Evolutionary conservation across 768 basidiomycete genomes (phyloP).

Genomic region (Psilocybe cyanescens): DNA sequence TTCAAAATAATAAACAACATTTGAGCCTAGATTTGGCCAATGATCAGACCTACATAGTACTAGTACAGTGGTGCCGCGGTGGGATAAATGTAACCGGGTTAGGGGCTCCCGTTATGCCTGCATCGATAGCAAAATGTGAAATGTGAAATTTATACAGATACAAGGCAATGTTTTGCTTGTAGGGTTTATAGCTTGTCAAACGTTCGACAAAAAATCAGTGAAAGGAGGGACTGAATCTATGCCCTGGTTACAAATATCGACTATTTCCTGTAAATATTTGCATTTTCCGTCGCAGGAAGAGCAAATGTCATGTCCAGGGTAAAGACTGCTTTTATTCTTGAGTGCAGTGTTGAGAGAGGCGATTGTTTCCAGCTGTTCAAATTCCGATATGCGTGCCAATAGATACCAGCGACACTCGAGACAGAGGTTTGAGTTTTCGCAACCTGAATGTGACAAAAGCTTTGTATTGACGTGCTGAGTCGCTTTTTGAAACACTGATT

Average conservation of each 20-base stretch:
- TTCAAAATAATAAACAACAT: too few species aligned
- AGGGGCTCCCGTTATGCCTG: too few species aligned
- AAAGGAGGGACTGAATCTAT: not conserved
- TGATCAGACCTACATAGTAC: too few species aligned
- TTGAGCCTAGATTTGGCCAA: too few species aligned
- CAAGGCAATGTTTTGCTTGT: too few species aligned
- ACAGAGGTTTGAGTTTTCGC: not conserved
- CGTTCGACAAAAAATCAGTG: not conserved
- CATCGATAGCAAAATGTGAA: too few species aligned
- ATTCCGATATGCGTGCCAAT: not conserved
- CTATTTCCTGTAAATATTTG: not conserved
- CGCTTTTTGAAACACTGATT: not conserved
- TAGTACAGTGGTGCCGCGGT: too few species aligned
- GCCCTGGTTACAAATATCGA: not conserved
- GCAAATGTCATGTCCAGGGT: not conserved
- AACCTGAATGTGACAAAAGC: not conserved
- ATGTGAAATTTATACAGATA: too few species aligned
- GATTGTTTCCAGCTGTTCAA: not conserved
- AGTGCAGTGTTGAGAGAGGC: not conserved
- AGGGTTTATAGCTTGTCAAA: too few species aligned
- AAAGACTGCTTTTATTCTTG: not conserved
- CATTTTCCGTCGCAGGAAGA: not conserved
- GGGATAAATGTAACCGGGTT: too few species aligned
- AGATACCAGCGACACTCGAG: not conserved
- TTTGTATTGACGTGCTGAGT: not conserved